Conservation (phyloP, 2,329 filamentous ascomycete genomes). For the Clonostachys rosea region DNA sequence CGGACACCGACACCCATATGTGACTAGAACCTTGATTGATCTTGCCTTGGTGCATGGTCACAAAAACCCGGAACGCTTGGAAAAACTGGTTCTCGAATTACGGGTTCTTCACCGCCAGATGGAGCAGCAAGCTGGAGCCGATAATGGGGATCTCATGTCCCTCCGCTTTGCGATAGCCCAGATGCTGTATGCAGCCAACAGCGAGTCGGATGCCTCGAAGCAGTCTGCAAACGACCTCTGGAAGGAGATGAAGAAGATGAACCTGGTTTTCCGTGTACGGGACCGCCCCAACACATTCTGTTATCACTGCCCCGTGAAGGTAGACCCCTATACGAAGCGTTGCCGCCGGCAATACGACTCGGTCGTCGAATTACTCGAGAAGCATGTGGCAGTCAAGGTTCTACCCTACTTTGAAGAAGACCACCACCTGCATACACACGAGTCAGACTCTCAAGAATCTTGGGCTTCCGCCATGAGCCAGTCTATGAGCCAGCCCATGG, state of each 20-base stretch:
- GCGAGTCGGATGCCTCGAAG: conserved; percentile 25
- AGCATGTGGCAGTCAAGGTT: conserved; percentile 28
- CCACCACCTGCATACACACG: conserved; percentile 32
- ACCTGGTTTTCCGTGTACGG: conserved; percentile 26
- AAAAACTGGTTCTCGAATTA: conserved; percentile 30
- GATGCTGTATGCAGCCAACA: conserved; percentile 26
- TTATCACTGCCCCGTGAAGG: conserved; percentile 36
- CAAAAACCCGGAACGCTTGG: conserved; percentile 24
- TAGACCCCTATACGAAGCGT: conserved; percentile 36
- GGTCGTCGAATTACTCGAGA: conserved; percentile 26
- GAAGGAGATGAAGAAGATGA: conserved; percentile 24
- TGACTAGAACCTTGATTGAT: conserved; percentile 34
- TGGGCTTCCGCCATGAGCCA: conserved; percentile 20
- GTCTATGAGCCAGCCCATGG: conserved; percentile 2
- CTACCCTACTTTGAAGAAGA: conserved; percentile 37
- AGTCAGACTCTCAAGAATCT: conserved; percentile 25
- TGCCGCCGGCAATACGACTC: conserved; percentile 34
- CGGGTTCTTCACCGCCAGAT: conserved; percentile 24
- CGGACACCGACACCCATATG: conserved; percentile 34
- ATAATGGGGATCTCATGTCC: conserved; percentile 26
- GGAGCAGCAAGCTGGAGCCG: conserved; percentile 23
- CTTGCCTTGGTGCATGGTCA: conserved; percentile 32
- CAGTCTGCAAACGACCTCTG: conserved; percentile 29
- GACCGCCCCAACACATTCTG: conserved; percentile 32
- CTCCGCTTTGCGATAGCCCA: conserved; percentile 35